Conservation (phyloP, 352 stramenopile species). For the Phytophthora uliginosa region DNA sequence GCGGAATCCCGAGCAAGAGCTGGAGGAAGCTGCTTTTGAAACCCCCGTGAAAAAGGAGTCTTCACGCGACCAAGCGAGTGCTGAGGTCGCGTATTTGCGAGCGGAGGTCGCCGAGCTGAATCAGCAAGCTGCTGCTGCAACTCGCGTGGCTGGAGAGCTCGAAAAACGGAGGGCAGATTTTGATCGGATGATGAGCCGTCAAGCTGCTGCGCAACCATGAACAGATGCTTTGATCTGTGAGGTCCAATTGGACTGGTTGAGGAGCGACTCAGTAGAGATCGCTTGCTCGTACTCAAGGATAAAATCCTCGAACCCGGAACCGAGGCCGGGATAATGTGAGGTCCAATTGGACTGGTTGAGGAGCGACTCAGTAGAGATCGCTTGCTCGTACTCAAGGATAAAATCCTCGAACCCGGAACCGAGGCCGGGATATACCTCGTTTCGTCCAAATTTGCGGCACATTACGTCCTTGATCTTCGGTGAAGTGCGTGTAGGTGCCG, state of each 20-base stretch:
- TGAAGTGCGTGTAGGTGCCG: neutral
- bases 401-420: conserved; percentile 16
- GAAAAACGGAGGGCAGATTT: neutral
- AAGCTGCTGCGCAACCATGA: neutral
- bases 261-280: neutral
- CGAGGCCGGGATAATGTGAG: conserved; percentile 2
- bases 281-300: conserved; percentile 17
- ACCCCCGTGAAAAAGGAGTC: no score
- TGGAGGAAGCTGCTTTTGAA: neutral
- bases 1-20: neutral
- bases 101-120: neutral
- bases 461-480: conserved; percentile 1
- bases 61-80: neutral
- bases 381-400: conserved; percentile 17
- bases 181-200: neutral
- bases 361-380: neutral
- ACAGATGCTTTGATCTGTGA: conserved; percentile 10
- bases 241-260: conserved; percentile 3
- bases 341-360: conserved; percentile 5
- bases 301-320: conserved; percentile 14
- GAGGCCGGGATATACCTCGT: conserved; percentile 6
- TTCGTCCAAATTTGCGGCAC: conserved; percentile 1
- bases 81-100: neutral
- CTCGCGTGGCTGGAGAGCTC: neutral
- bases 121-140: neutral